Conservation (phyloP, 495 filamentous ascomycete genomes). For the Aspergillus indologenus region DNA sequence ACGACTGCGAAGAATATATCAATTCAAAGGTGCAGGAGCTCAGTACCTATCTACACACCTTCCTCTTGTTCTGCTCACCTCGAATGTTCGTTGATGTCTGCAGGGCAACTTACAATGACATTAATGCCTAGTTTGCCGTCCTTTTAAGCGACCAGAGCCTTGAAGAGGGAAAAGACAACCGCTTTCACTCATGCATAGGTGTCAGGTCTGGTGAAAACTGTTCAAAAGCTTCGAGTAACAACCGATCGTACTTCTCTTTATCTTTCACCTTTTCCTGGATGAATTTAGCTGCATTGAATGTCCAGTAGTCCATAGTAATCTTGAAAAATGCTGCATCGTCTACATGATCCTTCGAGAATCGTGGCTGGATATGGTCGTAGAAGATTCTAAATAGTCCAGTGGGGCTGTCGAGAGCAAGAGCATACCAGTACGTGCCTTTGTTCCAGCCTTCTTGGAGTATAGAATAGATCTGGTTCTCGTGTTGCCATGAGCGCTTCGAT, state of each 20-base stretch:
- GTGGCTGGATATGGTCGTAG: constrained; percentile 27
- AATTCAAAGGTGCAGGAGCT: no score
- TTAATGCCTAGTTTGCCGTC: no score
- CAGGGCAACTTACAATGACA: no score
- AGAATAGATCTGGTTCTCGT: no score
- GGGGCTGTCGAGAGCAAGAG: constrained; percentile 23
- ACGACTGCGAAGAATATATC: no score
- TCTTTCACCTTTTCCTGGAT: constrained; percentile 5
- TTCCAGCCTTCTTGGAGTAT: constrained; percentile 18
- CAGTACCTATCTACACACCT: no score
- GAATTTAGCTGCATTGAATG: not conserved
- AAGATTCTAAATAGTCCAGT: constrained; percentile 22
- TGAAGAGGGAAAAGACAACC: no score
- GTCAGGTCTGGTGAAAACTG: no score
- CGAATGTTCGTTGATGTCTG: no score
- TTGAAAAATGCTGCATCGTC: constrained; percentile 13
- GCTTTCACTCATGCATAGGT: no score
- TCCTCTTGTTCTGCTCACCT: no score
- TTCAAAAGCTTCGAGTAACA: constrained; percentile 2
- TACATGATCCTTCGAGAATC: constrained; percentile 18
- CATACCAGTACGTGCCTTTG: constrained; percentile 27
- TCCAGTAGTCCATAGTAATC: constrained; percentile 20
- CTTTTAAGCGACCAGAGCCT: no score
- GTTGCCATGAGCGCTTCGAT: constrained; percentile 20
- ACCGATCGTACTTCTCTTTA: constrained; percentile 6